These are phyloP conservation scores for Cutaneotrichosporon spelunceum DNA, from an alignment of 1,284 basidiomycete genomes.

Conservation along the genomic window DNA sequence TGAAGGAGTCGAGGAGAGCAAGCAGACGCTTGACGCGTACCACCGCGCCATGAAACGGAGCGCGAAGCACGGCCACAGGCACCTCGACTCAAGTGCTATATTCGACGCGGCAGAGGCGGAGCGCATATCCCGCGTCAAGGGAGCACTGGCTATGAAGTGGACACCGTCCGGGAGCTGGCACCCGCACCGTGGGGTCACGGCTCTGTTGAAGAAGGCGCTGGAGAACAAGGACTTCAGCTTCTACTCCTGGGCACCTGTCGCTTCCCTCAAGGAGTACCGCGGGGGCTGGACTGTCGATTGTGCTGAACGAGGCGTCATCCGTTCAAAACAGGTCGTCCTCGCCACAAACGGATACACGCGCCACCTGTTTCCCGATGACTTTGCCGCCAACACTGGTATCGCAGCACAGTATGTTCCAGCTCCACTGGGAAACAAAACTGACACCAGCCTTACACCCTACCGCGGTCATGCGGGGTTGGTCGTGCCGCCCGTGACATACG, in stretches of 20 bases:
- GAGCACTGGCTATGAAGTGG: conserved; percentile 4
- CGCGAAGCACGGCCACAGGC: neutral
- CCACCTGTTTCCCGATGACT: conserved; percentile 30
- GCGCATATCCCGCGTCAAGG: conserved; percentile 3
- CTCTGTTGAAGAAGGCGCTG: conserved; percentile 13
- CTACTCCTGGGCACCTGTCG: conserved; percentile 20
- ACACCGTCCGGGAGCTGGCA: conserved; percentile 18
- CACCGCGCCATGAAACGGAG: conserved; percentile 4
- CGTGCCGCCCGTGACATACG: conserved; percentile 27
- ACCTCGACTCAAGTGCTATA: neutral
- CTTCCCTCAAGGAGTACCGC: neutral
- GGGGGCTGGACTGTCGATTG: conserved; percentile 22
- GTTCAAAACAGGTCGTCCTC: conserved; percentile 31
- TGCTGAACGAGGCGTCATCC: conserved; percentile 26
- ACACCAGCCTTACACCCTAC: conserved; percentile 27
- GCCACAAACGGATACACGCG: conserved; percentile 41
- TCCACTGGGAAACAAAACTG: neutral
- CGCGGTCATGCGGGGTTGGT: conserved; percentile 31
- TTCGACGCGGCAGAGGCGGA: conserved; percentile 1
- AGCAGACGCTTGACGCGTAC: neutral
- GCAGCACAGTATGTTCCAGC: neutral
- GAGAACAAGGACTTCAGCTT: conserved; percentile 11
- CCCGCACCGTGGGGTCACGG: conserved; percentile 21
- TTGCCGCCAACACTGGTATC: conserved; percentile 4
- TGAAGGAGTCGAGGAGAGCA: neutral